Evolutionary conservation across 2,329 filamentous ascomycete species (phyloP).

Genomic region (Alternaria burnsii): DNA sequence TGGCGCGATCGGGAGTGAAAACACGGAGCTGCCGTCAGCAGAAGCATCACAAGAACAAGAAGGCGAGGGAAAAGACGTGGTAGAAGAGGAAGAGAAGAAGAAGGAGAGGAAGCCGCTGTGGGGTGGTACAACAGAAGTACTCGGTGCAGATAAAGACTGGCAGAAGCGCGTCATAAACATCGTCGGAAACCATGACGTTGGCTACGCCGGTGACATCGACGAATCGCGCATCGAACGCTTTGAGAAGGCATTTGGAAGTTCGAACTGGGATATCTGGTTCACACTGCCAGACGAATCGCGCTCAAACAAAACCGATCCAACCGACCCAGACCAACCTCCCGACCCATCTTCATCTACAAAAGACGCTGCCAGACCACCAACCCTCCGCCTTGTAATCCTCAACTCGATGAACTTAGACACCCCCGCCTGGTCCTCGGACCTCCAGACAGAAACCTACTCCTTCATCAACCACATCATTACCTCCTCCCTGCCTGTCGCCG

Average conservation of each 20-base stretch:
- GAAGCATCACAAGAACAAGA: constrained; percentile 12
- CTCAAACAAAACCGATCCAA: background rate
- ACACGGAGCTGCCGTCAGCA: background rate
- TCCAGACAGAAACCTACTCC: constrained; percentile 79
- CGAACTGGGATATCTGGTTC: constrained; percentile 89
- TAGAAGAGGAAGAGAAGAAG: constrained; percentile 17
- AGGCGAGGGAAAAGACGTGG: constrained; percentile 29
- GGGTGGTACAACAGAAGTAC: constrained; percentile 46
- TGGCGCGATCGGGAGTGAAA: constrained; percentile 18
- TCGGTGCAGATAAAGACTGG: constrained; percentile 68
- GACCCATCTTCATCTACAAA: background rate
- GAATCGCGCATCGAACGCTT: constrained; percentile 79
- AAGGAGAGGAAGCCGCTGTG: constrained; percentile 27
- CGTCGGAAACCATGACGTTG: constrained; percentile 94
- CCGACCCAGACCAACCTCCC: background rate
- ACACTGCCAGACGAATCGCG: constrained; percentile 36
- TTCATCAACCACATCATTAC: constrained; percentile 77
- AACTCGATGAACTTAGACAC: constrained; percentile 95
- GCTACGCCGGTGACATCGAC: constrained; percentile 91
- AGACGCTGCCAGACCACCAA: constrained; percentile 58
- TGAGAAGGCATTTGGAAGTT: constrained; percentile 82
- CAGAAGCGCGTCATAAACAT: constrained; percentile 83
- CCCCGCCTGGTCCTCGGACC: constrained; percentile 70
- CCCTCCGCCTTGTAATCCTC: constrained; percentile 82
- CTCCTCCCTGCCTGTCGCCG: constrained; percentile 67